Base-by-base conservation (phyloP, 2,329 filamentous ascomycete genomes). In the Zalaria obscura region DNA sequence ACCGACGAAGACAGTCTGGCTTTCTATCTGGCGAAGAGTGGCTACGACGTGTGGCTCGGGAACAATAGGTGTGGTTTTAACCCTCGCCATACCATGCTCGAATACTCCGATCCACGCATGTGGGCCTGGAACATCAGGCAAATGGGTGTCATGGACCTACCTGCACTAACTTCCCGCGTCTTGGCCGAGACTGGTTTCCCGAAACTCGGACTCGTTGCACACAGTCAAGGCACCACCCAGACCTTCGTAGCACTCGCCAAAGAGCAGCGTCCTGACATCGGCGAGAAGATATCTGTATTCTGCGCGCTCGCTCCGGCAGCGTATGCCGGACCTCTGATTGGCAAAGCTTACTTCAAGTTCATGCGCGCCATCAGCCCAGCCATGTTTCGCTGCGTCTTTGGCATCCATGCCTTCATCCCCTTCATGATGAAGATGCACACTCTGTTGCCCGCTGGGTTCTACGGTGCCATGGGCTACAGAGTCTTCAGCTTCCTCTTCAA, bases 71-170 rank as follows among this genome's bases (percentile, higher is more conserved):
- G 87, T 55, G 88, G 88, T 1, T 86, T 91, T 60, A 67, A 73
- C 0, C 88, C 89, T 0, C 74, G 78, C 48, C 89, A 96, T 55
- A 73, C 70, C 2, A 62, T 79, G 25, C 72, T 95, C 33, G 63
- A 75, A 2, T 78, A 82, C 49, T 66, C 66, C 3, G 89, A 96
- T 55, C 88, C 89, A 1, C 75, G 87, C 27, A 93, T 95, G 84
- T 95, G 89, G 89, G 78, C 80, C 34, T 96, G 89, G 89, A 93
- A 93, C 50, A 93, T 95, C 42, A 76, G 84, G 0, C 85, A 94
- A 55, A 93, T 95, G 83, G 89, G 87, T 3, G 80, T 88, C 1
- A 76, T 93, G 55, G 89, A 96, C 56, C 70, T 96, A 3, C 73
- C 88, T 0, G 87, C 88, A 0, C 70, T 95, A 29, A 73, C 83